Base-by-base conservation (phyloP, 176 grass and related monocot genomes). In the Lolium multiflorum region DNA sequence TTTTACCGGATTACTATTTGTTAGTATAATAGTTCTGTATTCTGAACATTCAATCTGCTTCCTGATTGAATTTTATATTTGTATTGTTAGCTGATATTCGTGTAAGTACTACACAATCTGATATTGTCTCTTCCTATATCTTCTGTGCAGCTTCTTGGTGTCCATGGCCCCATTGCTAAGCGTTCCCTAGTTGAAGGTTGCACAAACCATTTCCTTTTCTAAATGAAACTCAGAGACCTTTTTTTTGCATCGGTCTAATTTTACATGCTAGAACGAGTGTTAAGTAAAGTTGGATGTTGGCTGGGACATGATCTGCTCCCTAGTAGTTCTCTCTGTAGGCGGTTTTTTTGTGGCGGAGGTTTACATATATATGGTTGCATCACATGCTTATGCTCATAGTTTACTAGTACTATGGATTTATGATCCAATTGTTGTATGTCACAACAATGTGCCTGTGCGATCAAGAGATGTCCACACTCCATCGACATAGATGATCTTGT, bases 301-400 rank as follows among this genome's bases (percentile, higher is more conserved):
- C 26, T 15, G 6, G 18, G 7, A 56, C 13, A 70, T 60, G 39
- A 70, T 88, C 71, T 68, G 51, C 26, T 61, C 74, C 31, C 11
- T 38, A 64, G 22, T 41, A 41, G 79, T 6, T 49, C 80, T 72
- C 54, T 76, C 35, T 59, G 5, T 58, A 69, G 50, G 18, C 51
- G n/a, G n/a, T n/a, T n/a, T n/a, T n/a, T n/a, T n/a, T 14, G 18
- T 78, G 71, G 16, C 39, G 39, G 50, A 78, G 25, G 39, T 83
- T 88, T 71, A 35, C 20, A 77, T 71, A 77, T 77, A 44, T n/a
- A 57, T 28, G 68, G 31, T 83, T 83, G 56, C 28, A 31, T 31
- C 28, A 31, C 28, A 31, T 31, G 2, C 28, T 31, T 31, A 31
- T 31, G 28, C 28, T 31, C 28, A 31, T 31, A 31, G 28, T 31